phyloP scores from a whole-genome alignment of 805 yeast genomes.

The Tanozyma kutaoensis region DNA sequence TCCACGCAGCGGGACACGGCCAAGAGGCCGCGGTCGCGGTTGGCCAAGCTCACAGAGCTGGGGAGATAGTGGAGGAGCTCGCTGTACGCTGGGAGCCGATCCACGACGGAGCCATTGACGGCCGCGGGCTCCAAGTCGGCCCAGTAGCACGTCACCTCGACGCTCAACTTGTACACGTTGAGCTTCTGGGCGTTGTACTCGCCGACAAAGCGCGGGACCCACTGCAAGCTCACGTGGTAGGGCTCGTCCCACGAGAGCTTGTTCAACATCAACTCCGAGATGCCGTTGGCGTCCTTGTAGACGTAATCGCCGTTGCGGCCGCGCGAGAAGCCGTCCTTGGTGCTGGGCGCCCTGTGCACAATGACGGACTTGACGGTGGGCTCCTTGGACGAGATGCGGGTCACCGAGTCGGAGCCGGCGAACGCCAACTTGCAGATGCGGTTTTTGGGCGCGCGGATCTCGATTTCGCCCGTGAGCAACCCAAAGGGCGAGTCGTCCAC shows the following conservation, averaged over 20 bases:
- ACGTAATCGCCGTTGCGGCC: conserved; percentile 31
- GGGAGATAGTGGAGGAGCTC: conserved; percentile 65
- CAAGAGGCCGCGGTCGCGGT: conserved; percentile 56
- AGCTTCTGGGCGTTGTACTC: conserved; percentile 15
- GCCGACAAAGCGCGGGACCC: conserved; percentile 51
- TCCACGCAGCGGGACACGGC: conserved; percentile 37
- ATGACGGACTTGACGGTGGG: conserved; percentile 58
- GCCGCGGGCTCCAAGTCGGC: conserved; percentile 37
- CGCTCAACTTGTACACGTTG: conserved; percentile 30
- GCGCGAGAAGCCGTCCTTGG: conserved; percentile 32
- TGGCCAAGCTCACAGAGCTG: conserved; percentile 48
- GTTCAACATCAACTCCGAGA: conserved; percentile 50
- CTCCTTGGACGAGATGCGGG: conserved; percentile 11
- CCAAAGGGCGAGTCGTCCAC: conserved; percentile 39
- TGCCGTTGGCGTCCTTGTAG: conserved; percentile 47
- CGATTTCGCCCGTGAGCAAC: conserved; percentile 51
- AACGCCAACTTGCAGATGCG: conserved; percentile 54
- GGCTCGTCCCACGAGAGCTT: conserved; percentile 46
- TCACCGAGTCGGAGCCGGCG: conserved; percentile 30
- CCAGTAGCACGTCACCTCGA: conserved; percentile 62
- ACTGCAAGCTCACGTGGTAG: conserved; percentile 55
- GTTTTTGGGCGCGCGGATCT: conserved; percentile 44
- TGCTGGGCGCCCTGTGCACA: conserved; percentile 24
- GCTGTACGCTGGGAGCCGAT: conserved; percentile 55
- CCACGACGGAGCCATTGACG: conserved; percentile 8